phyloP scores from a whole-genome alignment of 345 rosid species.

The Salix udensis region DNA sequence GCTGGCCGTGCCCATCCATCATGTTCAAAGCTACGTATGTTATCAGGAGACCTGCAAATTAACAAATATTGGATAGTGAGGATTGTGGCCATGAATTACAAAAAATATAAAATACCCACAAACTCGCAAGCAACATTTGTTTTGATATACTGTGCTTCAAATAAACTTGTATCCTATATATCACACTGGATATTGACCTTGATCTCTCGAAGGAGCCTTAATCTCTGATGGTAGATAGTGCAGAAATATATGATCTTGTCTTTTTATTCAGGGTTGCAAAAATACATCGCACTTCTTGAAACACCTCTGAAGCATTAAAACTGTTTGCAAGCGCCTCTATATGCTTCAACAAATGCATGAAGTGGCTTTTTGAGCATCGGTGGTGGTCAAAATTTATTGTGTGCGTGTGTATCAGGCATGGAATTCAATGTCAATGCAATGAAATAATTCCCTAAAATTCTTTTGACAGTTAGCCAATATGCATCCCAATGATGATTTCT shows the following conservation, averaged over 20 bases:
- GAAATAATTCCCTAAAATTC: background rate
- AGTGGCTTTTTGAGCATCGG: background rate
- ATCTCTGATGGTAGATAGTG: background rate
- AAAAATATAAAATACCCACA: background rate
- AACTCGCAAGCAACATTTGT: background rate
- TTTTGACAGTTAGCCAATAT: background rate
- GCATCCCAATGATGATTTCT: background rate
- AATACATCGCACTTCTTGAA: background rate
- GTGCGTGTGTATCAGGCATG: background rate
- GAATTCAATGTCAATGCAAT: background rate
- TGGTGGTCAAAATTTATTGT: background rate
- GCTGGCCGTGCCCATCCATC: constrained; percentile 41
- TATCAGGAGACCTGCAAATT: constrained; percentile 26
- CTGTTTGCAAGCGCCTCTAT: background rate
- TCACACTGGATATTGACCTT: background rate
- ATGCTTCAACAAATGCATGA: background rate
- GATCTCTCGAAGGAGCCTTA: background rate
- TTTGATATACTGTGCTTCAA: background rate
- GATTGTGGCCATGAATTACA: background rate
- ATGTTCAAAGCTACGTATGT: constrained; percentile 34
- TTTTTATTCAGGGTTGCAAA: background rate
- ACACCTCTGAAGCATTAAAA: background rate
- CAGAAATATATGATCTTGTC: background rate
- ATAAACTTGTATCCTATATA: background rate
- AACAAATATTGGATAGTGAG: background rate